A percentile compares a stretch with the other conserved stretches of the same genome.
Evolutionary conservation across 179 eudicot genomes (phyloP).

Genomic region (Heliamphora pulchella): DNA sequence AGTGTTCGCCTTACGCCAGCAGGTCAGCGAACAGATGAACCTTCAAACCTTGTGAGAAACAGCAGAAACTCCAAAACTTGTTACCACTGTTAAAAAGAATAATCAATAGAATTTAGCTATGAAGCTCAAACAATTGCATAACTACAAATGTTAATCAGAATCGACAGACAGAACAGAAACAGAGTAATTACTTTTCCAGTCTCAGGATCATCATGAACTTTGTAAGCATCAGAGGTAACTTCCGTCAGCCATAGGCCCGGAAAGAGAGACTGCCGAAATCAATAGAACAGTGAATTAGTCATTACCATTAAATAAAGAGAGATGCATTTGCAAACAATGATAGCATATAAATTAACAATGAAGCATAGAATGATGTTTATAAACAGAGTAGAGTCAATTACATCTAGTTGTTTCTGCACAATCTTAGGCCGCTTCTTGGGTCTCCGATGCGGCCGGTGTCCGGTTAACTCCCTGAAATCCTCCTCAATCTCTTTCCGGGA

Average conservation of each 20-base stretch:
- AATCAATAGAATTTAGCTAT: not conserved
- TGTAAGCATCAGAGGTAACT: conserved; percentile 27
- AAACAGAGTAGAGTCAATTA: conserved; percentile 24
- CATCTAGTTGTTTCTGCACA: conserved; percentile 58
- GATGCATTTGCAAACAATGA: not conserved
- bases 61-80: not conserved
- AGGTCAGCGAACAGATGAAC: conserved; percentile 3
- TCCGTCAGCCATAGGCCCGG: conserved; percentile 40
- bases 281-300: conserved; percentile 17
- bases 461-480: conserved; percentile 50
- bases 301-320: not conserved
- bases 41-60: conserved; percentile 8
- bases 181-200: conserved; percentile 23
- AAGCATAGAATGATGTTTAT: not conserved
- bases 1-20: not conserved
- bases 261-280: conserved; percentile 26
- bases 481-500: conserved; percentile 50
- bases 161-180: not conserved
- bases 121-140: not conserved
- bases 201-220: conserved; percentile 27
- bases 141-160: not conserved
- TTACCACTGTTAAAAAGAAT: conserved; percentile 12
- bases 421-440: conserved; percentile 54
- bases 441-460: conserved; percentile 43
- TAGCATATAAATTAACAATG: not conserved